Percentiles rank a stretch among this genome's conserved stretches.
These are phyloP conservation scores for Logfia minima DNA, from an alignment of 129 eudicot genomes.

Conservation along the genomic window DNA sequence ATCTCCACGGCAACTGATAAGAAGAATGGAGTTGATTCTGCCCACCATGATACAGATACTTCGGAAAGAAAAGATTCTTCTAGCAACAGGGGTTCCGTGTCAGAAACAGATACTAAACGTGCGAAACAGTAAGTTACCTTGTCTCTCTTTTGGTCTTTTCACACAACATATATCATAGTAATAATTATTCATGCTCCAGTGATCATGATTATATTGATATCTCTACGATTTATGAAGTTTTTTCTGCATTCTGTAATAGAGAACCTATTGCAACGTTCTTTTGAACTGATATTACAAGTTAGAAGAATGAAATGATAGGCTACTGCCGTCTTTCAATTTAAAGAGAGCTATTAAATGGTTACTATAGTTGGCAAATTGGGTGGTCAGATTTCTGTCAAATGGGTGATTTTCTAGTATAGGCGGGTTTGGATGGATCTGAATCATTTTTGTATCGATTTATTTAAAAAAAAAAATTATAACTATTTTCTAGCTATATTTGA, in stretches of 20 bases:
- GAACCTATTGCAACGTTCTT: not conserved
- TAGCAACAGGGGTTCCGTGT: constrained; percentile 47
- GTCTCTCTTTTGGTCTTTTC: constrained; percentile 2
- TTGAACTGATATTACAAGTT: not conserved
- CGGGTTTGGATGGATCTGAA: not conserved
- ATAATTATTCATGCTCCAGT: constrained; percentile 9
- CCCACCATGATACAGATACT: constrained; percentile 51
- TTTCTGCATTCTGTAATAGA: no score
- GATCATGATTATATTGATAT: not conserved
- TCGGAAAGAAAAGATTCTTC: constrained; percentile 64
- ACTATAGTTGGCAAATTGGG: not conserved
- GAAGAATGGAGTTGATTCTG: constrained; percentile 55
- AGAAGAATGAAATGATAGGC: not conserved
- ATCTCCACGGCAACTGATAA: constrained; percentile 49
- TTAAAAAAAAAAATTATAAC: no score
- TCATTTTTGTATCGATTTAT: not conserved
- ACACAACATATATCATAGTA: not conserved
- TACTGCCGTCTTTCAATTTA: not conserved
- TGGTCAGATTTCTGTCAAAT: not conserved
- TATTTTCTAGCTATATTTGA: not conserved
- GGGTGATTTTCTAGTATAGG: not conserved
- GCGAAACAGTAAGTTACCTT: constrained; percentile 73
- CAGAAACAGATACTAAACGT: constrained; percentile 80
- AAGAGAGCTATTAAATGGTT: not conserved
- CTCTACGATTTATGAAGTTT: not conserved